Conservation (phyloP, 2,329 filamentous ascomycete genomes). For the Curvularia eragrostidis region DNA sequence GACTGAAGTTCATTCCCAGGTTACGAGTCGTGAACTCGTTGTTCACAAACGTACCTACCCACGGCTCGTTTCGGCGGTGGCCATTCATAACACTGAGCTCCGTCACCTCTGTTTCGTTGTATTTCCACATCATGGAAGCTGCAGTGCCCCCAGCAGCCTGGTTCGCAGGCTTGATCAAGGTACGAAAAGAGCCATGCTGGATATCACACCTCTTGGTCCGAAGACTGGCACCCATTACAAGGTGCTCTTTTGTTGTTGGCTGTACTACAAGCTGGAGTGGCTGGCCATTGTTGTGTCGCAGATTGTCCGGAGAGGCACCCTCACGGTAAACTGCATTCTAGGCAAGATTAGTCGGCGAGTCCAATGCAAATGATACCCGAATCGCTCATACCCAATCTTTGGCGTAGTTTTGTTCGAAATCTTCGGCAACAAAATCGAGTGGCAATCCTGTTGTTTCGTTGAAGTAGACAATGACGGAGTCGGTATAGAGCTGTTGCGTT, state of each 20-base stretch:
- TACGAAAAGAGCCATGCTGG: conserved; percentile 57
- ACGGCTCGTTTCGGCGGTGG: conserved; percentile 48
- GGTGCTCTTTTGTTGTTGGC: conserved; percentile 45
- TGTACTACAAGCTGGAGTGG: conserved; percentile 49
- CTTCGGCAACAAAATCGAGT: conserved; percentile 49
- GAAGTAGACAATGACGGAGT: conserved; percentile 59
- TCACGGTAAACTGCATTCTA: conserved; percentile 53
- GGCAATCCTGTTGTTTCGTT: conserved; percentile 54
- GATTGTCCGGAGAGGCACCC: conserved; percentile 52
- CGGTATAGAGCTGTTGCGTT: conserved; percentile 53
- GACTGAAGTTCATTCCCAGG: conserved; percentile 53
- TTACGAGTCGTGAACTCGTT: conserved; percentile 49
- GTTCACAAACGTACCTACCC: conserved; percentile 50
- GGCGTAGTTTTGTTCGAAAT: conserved; percentile 55
- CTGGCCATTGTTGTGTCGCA: conserved; percentile 44
- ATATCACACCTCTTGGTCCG: conserved; percentile 56
- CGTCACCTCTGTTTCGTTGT: conserved; percentile 54
- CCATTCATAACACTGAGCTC: conserved; percentile 57
- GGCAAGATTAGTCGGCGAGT: background rate
- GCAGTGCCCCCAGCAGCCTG: conserved; percentile 50
- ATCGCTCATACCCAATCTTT: conserved; percentile 49
- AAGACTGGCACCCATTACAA: conserved; percentile 55
- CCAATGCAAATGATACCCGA: background rate
- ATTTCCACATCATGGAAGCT: conserved; percentile 55
- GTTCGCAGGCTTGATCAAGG: conserved; percentile 52